These are phyloP conservation scores for Cryptococcus sp. DNA, from an alignment of 1,284 basidiomycete genomes.

Conservation along the genomic window DNA sequence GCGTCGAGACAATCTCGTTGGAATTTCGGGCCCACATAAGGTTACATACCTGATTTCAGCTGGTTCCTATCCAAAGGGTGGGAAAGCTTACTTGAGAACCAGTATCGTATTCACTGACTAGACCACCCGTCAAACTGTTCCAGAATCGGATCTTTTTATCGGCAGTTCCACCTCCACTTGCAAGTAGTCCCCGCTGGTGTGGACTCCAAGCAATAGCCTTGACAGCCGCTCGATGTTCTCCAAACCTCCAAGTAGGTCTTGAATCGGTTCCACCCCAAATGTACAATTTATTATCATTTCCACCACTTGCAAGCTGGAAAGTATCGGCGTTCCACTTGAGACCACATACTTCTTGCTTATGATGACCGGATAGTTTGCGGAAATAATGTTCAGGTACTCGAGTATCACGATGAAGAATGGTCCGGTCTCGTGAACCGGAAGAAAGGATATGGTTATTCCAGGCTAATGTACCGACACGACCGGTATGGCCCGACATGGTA, in stretches of 20 bases:
- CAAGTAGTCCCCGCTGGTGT: conserved; percentile 84
- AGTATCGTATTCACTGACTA: conserved; percentile 83
- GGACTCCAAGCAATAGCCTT: conserved; percentile 99
- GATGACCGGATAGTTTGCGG: conserved; percentile 66
- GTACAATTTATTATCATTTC: conserved; percentile 97
- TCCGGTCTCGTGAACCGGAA: conserved; percentile 86
- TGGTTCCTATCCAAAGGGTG: background rate
- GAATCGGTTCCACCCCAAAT: conserved; percentile 76
- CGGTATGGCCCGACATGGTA: conserved; percentile 76
- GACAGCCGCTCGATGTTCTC: conserved; percentile 93
- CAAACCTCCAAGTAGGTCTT: conserved; percentile 84
- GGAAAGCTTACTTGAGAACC: conserved; percentile 72
- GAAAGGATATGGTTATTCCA: conserved; percentile 89
- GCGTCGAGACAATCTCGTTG: conserved; percentile 95
- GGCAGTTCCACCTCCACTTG: conserved; percentile 96
- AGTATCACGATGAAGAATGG: conserved; percentile 88
- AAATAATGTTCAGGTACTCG: conserved; percentile 68
- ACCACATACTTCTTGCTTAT: conserved; percentile 95
- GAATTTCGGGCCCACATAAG: conserved; percentile 93
- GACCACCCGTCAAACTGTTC: conserved; percentile 83
- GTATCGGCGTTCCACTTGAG: conserved; percentile 78
- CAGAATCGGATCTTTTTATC: conserved; percentile 97
- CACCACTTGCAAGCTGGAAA: conserved; percentile 84
- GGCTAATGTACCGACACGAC: conserved; percentile 86
- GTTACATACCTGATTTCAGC: conserved; percentile 75